Percentiles rank a stretch among this genome's conserved stretches.
Conservation (phyloP, 495 filamentous ascomycete species). For the Hypoxylon perforatum region DNA sequence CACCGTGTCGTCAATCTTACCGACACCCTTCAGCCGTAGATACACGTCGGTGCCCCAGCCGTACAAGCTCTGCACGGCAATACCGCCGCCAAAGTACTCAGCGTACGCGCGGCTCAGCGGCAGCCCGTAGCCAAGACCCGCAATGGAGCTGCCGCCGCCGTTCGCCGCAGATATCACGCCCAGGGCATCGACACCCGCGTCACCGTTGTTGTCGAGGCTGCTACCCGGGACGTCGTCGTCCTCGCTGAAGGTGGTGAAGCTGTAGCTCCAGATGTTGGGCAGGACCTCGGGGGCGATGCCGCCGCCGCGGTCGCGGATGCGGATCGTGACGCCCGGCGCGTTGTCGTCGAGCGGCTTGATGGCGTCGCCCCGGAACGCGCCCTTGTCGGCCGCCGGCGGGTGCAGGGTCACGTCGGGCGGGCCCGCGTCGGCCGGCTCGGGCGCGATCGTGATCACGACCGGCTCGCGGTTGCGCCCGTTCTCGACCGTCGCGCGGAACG, state of each 20-base stretch:
- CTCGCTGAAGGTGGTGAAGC: constrained; percentile 92
- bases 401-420: constrained; percentile 72
- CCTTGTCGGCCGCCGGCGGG: constrained; percentile 68
- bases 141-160: constrained; percentile 79
- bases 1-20: constrained; percentile 62
- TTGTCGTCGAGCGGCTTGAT: constrained; percentile 69
- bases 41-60: constrained; percentile 83
- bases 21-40: constrained; percentile 84
- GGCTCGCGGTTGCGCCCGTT: constrained; percentile 78
- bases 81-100: constrained; percentile 98
- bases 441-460: constrained; percentile 91
- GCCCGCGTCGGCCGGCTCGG: constrained; percentile 69
- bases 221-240: constrained; percentile 48
- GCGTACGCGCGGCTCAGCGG: constrained; percentile 94
- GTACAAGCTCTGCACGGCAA: constrained; percentile 91
- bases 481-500: constrained; percentile 92
- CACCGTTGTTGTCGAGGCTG: constrained; percentile 41
- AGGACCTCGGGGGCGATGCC: constrained; percentile 86
- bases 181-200: constrained; percentile 69
- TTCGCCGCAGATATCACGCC: constrained; percentile 76
- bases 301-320: constrained; percentile 94
- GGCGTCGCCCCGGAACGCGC: constrained; percentile 56
- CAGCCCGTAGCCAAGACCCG: constrained; percentile 89
- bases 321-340: constrained; percentile 90
- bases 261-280: constrained; percentile 93